Evolutionary conservation across 2,329 filamentous ascomycete species (phyloP).

Genomic region (Hypoxylon sp.): DNA sequence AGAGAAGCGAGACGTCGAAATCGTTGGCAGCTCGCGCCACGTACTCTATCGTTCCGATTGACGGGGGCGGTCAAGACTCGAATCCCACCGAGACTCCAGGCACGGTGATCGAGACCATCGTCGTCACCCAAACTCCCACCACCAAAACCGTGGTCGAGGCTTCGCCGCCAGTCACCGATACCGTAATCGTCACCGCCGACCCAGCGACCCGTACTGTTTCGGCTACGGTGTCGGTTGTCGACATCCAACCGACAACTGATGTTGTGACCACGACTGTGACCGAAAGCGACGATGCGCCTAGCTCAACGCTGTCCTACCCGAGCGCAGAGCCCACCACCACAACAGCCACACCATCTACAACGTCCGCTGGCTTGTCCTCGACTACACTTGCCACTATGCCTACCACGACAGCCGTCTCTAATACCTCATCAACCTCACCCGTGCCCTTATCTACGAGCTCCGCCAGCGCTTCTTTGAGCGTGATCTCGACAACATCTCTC

Average conservation of each 20-base stretch:
- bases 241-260: slow-evolving; percentile 36
- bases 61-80: slow-evolving; percentile 40
- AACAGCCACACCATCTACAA: slow-evolving; percentile 1
- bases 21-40: slow-evolving; percentile 46
- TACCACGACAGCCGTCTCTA: slow-evolving; percentile 21
- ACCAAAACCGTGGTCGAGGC: slow-evolving; percentile 41
- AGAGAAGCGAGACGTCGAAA: slow-evolving; percentile 12
- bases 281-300: slow-evolving; percentile 32
- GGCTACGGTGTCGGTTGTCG: slow-evolving; percentile 45
- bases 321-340: slow-evolving; percentile 7
- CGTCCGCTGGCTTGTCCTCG: no score
- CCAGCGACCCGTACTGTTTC: slow-evolving; percentile 35
- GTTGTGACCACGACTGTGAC: slow-evolving; percentile 38
- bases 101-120: slow-evolving; percentile 48
- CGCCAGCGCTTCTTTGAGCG: slow-evolving; percentile 19
- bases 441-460: slow-evolving; percentile 18
- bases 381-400: slow-evolving; percentile 9
- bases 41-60: slow-evolving; percentile 51
- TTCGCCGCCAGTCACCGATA: slow-evolving; percentile 43
- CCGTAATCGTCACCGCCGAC: slow-evolving; percentile 39
- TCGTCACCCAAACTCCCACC: slow-evolving; percentile 43
- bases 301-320: slow-evolving; percentile 15
- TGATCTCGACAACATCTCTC: slow-evolving; percentile 24
- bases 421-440: slow-evolving; percentile 18
- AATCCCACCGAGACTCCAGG: slow-evolving; percentile 35